Evolutionary conservation across 805 yeast genomes (phyloP), one percentile per base, ranked within the genome.

Genomic region (Candida ficus): DNA sequence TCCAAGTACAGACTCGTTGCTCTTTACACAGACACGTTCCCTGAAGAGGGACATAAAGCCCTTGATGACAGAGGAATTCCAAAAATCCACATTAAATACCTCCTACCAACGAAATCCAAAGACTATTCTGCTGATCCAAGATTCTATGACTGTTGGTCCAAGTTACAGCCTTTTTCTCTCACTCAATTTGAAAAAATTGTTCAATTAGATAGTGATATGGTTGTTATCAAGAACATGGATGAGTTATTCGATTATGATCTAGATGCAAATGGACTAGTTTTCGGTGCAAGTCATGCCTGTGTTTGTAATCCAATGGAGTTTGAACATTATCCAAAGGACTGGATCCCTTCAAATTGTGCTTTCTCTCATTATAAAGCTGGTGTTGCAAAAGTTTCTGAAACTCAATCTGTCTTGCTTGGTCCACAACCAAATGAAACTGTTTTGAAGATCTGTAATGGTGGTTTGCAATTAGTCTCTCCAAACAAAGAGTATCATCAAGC

Each of bases 261-360:
- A 35, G 51, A 60, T 37, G 54, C 52, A 3, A 47, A 53, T 9
- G 50, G 53, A 2, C 49, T 53, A 5, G 68, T 63, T 4, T 76
- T 78, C 58, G 83, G 80, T 0, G 80, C 82, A 0, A 55, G 73
- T 10, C 77, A 76, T 47, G 82, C 83, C 3, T 77, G 83, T 56
- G 78, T 75, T 18, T 77, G 83, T 57, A 77, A 77, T 47, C 83
- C 83, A 5, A 63, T 68, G 57, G 53, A 66, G 17, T 67, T 70
- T 45, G 47, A 65, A 1, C 79, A 77, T 52, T 77, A 77, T 43
- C 83, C 83, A 13, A 44, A 53, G 35, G 64, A 73, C 46, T 77
- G 83, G 83, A 47, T 63, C 9, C 60, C 63, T 3, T 65, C 60
- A 38, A 76, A 76, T 52, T 77, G 83, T 49, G 68, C 72, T 4